Evolutionary conservation across 192 early-diverging fungal genomes (phyloP), one percentile per base, ranked within the genome.

Genomic region (Coemansia sp.): DNA sequence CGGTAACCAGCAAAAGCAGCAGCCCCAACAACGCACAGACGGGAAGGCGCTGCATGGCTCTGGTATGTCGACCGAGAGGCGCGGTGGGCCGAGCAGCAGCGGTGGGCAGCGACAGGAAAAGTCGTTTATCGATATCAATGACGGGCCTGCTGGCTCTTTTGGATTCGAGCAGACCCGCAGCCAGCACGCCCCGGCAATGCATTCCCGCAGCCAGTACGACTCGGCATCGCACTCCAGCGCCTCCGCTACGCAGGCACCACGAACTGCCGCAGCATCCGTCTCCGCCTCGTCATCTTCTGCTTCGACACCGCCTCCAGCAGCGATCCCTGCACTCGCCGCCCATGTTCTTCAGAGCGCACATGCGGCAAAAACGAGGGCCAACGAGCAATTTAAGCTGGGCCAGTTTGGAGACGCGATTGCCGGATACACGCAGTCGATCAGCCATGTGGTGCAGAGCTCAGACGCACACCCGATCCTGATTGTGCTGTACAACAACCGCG

Each of bases 301-400:
- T 11, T n/a, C n/a, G n/a, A n/a, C n/a, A n/a, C 30, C 42, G 19
- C 29, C 20, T 27, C 54, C 71, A 18, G 62, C 66, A 13, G 9
- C 46, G 9, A 54, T 81, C 11, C 66, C 78, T 1, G 13, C 34
- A 0, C 39, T 81, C 7, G 49, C 78, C 0, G 65, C 39, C 9
- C 42, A 64, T n/a, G 35, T 57, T 19, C 62, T 75, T 19, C 25
- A 34, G 18, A 53, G 60, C 23, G 48, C 60, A 29, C 67, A 52
- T 18, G 11, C 60, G 2, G 66, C 75, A 62, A 87, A 90, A 58
- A 74, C 83, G 18, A 65, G 65, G 20, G 95, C 93, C 55, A 96
- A 95, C 67, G 87, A 88, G 9, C 62, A 74, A 11, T 98, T 94
- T 75, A 95, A 94, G 69, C 79, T 89, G 24, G 96, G 96, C 2